Base-by-base conservation (phyloP, 2,329 filamentous ascomycete genomes). In the Cladophialophora bantiana region DNA sequence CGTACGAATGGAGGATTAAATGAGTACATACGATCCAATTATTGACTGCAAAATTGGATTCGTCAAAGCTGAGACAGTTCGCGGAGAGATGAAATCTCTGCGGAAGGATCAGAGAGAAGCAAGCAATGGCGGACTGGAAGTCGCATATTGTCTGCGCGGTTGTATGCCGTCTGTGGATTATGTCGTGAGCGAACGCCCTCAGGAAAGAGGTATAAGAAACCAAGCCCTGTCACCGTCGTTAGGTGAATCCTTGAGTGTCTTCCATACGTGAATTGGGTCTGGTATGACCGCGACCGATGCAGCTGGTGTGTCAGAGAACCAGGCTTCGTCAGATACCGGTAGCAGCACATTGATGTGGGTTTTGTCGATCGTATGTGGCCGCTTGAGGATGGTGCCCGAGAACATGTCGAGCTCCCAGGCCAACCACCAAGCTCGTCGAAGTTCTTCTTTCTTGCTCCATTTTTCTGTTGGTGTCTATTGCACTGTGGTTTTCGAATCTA, bases 331-430 rank as follows among this genome's bases (percentile, higher is more conserved):
- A 3, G 63, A 60, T 34, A 61, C 42, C 2, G 63, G 63, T 7
- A 65, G 48, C 15, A 32, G 20, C 1, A 65, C 63, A 7, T 32
- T 36, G 31, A 60, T 42, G 13, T 54, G 32, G 3, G 15, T 40
- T 26, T 38, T 32, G 18, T 65, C 63, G 31, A 65, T 55, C 7
- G 45, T 38, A 35, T 42, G 54, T 18, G 63, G 63, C 35, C 48
- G 32, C 12, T 32, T 31, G 0, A 54, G 31, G 5, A 61, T 45
- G 5, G 34, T 55, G 18, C 42, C 36, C 20, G 31, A 26, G 48
- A 65, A 65, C n/a, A 38, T 48, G 40, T 65, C 63, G 9, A 65
- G 57, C 31, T 65, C 63, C 63, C 63, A 65, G 13, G 54, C 50
- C 15, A 57, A 34, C 63, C 63, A 65, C 57, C 56, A 65, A 5